A percentile compares a stretch with the other conserved stretches of the same genome.
These are phyloP conservation scores for Globisporangium emineosum DNA, from an alignment of 352 stramenopile genomes.

Conservation along the genomic window DNA sequence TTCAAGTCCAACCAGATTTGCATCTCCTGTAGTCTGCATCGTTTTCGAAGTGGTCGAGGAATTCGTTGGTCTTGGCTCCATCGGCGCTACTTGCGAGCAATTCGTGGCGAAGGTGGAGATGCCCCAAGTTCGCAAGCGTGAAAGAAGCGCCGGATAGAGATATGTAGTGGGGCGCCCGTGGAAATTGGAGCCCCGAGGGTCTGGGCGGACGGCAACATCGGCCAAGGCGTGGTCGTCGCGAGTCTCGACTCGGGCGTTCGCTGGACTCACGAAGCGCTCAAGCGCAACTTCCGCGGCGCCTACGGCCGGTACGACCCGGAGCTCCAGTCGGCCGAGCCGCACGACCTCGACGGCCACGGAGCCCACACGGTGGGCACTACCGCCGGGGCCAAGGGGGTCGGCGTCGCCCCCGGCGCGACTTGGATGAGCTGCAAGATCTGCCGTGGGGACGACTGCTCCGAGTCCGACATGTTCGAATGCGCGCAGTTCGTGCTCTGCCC, in stretches of 20 bases:
- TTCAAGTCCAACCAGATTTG: constrained; percentile 23
- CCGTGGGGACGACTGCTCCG: constrained; percentile 6
- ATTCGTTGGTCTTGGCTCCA: constrained; percentile 7
- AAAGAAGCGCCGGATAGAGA: not conserved
- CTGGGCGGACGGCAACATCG: constrained; percentile 14
- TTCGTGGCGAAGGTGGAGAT: not conserved
- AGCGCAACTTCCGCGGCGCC: constrained; percentile 16
- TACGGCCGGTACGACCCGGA: constrained; percentile 23
- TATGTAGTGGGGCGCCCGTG: constrained; percentile 13
- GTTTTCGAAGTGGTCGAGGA: constrained; percentile 21
- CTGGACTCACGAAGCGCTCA: constrained; percentile 18
- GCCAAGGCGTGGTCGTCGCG: constrained; percentile 18
- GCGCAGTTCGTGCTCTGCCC: constrained; percentile 13
- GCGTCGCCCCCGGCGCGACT: constrained; percentile 14
- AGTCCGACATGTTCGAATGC: constrained; percentile 5
- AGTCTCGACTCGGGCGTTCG: constrained; percentile 22
- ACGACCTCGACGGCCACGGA: constrained; percentile 17
- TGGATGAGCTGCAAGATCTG: constrained; percentile 22
- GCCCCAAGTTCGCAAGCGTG: not conserved
- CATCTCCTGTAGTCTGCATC: constrained; percentile 14
- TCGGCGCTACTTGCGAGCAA: constrained; percentile 17
- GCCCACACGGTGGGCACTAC: constrained; percentile 20
- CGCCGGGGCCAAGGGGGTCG: constrained; percentile 14
- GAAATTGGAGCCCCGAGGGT: constrained; percentile 17
- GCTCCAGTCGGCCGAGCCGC: constrained; percentile 13